Conservation (phyloP, 768 basidiomycete species). For the Amanita rubescens region DNA sequence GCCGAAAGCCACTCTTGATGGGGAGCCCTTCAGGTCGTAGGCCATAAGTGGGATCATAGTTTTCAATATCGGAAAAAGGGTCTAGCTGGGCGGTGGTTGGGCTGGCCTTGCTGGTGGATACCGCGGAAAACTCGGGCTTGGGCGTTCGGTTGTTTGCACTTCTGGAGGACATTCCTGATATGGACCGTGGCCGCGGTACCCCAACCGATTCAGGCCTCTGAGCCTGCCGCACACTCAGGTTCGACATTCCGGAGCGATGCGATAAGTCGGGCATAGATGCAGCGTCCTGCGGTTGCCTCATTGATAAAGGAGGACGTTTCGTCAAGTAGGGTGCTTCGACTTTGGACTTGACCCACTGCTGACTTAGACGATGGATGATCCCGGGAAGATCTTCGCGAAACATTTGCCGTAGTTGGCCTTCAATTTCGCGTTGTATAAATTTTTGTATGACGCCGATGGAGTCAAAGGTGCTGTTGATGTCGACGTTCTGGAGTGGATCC, state of each 20-base stretch:
- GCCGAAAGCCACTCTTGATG: slow-evolving; percentile 71
- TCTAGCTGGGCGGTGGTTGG: slow-evolving; percentile 23
- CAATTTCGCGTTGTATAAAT: slow-evolving; percentile 96
- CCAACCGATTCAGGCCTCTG: slow-evolving; percentile 19
- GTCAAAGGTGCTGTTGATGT: slow-evolving; percentile 97
- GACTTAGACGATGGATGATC: slow-evolving; percentile 92
- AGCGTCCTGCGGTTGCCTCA: slow-evolving; percentile 27
- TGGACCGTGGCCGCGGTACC: slow-evolving; percentile 28
- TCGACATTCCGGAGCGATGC: slow-evolving; percentile 12
- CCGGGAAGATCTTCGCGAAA: slow-evolving; percentile 95
- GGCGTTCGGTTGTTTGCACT: slow-evolving; percentile 24
- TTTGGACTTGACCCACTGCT: slow-evolving; percentile 92
- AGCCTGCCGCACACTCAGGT: slow-evolving; percentile 15
- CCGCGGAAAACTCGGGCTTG: slow-evolving; percentile 11
- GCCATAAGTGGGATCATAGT: slow-evolving; percentile 95
- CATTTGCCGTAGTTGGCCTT: slow-evolving; percentile 95
- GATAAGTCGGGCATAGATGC: slow-evolving; percentile 35
- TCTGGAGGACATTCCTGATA: slow-evolving; percentile 35
- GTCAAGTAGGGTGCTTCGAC: slow-evolving; percentile 86
- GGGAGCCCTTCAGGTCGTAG: slow-evolving; percentile 89
- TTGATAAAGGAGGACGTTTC: slow-evolving; percentile 39
- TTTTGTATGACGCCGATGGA: slow-evolving; percentile 97
- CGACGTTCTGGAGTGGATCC: slow-evolving; percentile 94
- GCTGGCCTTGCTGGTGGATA: slow-evolving; percentile 17
- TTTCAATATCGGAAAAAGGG: slow-evolving; percentile 51